Evolutionary conservation across 1,284 basidiomycete species (phyloP).

Genomic region (Spongiforma sp.): DNA sequence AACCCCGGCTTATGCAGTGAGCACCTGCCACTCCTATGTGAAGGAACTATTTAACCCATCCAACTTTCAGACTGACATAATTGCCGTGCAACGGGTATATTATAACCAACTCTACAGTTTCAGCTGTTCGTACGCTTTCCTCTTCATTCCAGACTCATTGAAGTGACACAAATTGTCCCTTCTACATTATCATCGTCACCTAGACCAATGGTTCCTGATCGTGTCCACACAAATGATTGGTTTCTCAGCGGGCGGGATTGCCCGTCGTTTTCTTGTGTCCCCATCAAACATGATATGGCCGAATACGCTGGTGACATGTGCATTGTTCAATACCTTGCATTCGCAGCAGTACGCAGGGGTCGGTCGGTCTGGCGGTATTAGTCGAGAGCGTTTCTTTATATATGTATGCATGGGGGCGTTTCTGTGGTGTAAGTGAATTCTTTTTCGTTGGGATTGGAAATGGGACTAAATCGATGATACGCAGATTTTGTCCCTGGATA

Average conservation of each 20-base stretch:
- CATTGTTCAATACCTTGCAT: conserved; percentile 59
- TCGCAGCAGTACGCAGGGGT: conserved; percentile 54
- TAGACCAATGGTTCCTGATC: conserved; percentile 37
- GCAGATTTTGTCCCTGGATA: conserved; percentile 53
- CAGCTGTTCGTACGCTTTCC: conserved; percentile 30
- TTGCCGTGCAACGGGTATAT: conserved; percentile 41
- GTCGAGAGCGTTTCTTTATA: conserved; percentile 55
- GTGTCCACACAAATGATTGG: conserved; percentile 50
- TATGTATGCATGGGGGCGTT: conserved; percentile 47
- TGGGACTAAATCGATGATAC: conserved; percentile 8
- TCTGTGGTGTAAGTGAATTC: conserved; percentile 47
- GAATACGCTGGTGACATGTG: conserved; percentile 51
- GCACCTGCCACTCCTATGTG: neutral
- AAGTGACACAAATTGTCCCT: too few relatives aligned
- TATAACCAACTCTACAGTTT: conserved; percentile 37
- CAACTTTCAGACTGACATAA: conserved; percentile 50
- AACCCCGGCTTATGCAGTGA: conserved; percentile 44
- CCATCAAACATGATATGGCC: conserved; percentile 55
- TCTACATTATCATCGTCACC: neutral
- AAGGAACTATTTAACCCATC: conserved; percentile 39
- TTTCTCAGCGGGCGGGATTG: conserved; percentile 48
- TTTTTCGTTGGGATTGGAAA: neutral
- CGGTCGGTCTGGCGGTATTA: conserved; percentile 45
- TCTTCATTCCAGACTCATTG: too few relatives aligned
- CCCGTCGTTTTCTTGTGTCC: conserved; percentile 47